Evolutionary conservation across 139 green algal genomes (phyloP).

Genomic region (Coelastrella sp.): DNA sequence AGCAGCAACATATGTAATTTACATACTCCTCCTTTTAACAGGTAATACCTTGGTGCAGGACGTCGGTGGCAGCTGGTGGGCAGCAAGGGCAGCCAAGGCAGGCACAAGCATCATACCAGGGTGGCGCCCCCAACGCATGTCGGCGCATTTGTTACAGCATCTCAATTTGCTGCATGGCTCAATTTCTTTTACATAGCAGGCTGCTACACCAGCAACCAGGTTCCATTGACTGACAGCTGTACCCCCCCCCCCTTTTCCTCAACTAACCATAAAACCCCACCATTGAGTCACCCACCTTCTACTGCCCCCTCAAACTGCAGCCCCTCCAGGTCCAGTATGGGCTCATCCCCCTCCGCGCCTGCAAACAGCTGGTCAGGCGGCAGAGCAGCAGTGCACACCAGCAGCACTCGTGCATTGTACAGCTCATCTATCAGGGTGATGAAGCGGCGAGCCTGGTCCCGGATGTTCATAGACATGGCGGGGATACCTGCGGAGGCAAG

Average conservation of each 20-base stretch:
- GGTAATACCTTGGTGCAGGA: too few species aligned
- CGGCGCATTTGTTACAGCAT: too few species aligned
- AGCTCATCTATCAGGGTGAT: constrained; percentile 91
- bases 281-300: constrained; percentile 66
- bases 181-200: too few species aligned
- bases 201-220: too few species aligned
- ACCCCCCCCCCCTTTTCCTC: not conserved
- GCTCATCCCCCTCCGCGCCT: constrained; percentile 53
- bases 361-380: constrained; percentile 81
- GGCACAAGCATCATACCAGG: too few species aligned
- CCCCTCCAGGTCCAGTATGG: constrained; percentile 79
- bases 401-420: constrained; percentile 63
- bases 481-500: constrained; percentile 62
- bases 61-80: too few species aligned
- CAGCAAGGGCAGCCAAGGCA: too few species aligned
- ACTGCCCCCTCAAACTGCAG: constrained; percentile 88
- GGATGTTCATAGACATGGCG: constrained; percentile 74
- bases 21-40: too few species aligned
- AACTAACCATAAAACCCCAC: not conserved
- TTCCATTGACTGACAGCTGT: too few species aligned
- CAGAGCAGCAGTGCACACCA: constrained; percentile 72
- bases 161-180: too few species aligned
- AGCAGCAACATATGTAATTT: too few species aligned
- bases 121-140: too few species aligned
- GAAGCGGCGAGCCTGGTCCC: constrained; percentile 89